These are phyloP conservation scores for Cinnamomum micranthum DNA, from an alignment of 164 flowering plant species.

Conservation along the genomic window DNA sequence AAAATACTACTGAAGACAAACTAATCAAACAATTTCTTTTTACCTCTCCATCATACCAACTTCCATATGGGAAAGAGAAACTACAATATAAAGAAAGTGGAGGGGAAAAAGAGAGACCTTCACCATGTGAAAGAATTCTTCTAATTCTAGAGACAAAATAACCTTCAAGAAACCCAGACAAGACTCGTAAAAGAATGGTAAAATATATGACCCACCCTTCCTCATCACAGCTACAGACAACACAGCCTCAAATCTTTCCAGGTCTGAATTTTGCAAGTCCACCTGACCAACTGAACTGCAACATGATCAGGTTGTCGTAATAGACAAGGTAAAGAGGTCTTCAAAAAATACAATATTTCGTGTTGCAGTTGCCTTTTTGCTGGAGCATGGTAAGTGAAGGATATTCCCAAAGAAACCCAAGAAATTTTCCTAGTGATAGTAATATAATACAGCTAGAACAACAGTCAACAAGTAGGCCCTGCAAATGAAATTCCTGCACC, in stretches of 20 bases:
- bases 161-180: not conserved
- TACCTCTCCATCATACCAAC: slow-evolving; percentile 1
- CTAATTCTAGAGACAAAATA: not conserved
- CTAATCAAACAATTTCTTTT: slow-evolving; percentile 1
- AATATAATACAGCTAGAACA: not conserved
- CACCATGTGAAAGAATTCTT: slow-evolving; percentile 11
- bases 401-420: not conserved
- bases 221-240: not conserved
- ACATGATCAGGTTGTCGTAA: not conserved
- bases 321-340: not conserved
- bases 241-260: not conserved
- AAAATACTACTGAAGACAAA: too few species aligned
- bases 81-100: not conserved
- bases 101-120: not conserved
- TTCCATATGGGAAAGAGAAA: not conserved
- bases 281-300: not conserved
- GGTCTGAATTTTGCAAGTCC: not conserved
- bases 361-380: not conserved
- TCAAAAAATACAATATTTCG: not conserved
- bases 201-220: not conserved
- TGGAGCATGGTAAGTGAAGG: not conserved
- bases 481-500: not conserved
- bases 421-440: not conserved
- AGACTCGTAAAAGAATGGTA: not conserved
- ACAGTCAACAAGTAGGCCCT: not conserved